These are phyloP conservation scores for Rhizoctonia solani DNA, from an alignment of 1,284 basidiomycete species.

Conservation along the genomic window DNA sequence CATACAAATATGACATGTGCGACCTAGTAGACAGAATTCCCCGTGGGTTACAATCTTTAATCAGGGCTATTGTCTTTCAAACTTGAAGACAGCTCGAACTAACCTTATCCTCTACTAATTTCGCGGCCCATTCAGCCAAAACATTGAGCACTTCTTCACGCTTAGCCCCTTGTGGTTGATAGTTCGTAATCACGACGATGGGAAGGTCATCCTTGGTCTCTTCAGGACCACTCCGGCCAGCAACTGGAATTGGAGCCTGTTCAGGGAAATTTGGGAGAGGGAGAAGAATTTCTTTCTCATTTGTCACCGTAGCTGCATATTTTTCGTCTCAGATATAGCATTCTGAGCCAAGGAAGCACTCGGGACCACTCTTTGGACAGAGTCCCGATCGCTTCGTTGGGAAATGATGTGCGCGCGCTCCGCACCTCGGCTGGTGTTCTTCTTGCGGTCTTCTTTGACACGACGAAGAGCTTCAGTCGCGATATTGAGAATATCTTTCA, in stretches of 20 bases:
- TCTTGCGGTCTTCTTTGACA: slow-evolving; percentile 60
- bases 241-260: neutral
- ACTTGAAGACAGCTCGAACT: neutral
- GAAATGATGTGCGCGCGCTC: slow-evolving; percentile 43
- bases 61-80: neutral
- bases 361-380: neutral
- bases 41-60: too few species aligned
- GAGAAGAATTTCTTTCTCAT: slow-evolving; percentile 45
- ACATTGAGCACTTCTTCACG: slow-evolving; percentile 76
- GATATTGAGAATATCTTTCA: slow-evolving; percentile 84
- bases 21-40: slow-evolving; percentile 52
- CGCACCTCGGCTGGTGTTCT: slow-evolving; percentile 50
- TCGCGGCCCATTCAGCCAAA: slow-evolving; percentile 85
- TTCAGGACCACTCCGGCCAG: slow-evolving; percentile 41
- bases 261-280: slow-evolving; percentile 15
- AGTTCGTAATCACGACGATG: slow-evolving; percentile 85
- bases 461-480: slow-evolving; percentile 72
- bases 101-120: slow-evolving; percentile 77
- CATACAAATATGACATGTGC: slow-evolving; percentile 93
- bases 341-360: neutral
- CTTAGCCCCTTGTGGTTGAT: slow-evolving; percentile 64
- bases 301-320: slow-evolving; percentile 10
- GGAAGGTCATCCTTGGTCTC: slow-evolving; percentile 68
- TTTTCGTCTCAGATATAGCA: neutral
- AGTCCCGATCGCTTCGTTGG: slow-evolving; percentile 41